Base-by-base conservation (phyloP, 345 rosid species). In the Citrus hindsii region DNA sequence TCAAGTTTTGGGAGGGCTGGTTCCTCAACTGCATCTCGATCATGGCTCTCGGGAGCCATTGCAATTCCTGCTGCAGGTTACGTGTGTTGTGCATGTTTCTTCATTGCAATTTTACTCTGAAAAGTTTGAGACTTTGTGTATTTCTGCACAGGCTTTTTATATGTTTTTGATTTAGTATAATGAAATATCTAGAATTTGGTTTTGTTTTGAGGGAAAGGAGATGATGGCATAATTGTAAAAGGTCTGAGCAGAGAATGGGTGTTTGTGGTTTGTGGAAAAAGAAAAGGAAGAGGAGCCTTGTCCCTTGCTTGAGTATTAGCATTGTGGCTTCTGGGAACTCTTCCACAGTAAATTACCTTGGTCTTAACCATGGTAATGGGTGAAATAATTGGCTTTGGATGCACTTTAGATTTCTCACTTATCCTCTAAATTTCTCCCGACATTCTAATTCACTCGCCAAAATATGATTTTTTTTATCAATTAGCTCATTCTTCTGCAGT, bases 51-150 rank as follows among this genome's bases (percentile, higher is more conserved):
- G 1, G 97, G 97, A 83, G 88, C 85, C 67, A 86, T 91, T 72
- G 95, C 92, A 53, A 76, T 96, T 66, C 97, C 99, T 32, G 91
- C 91, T 7, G 99, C 98, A 96, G 98, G 99, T 96, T 46, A 46
- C 51, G 51, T 18, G 14, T 51, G 24, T n/a, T 37, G 51, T 32
- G 60, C 40, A 16, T 25, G 30, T 60, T 24, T 33, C 22, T 25
- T 71, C 12, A 9, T 27, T 9, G 27, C n/a, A 53, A 48, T 73
- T 78, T 24, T 63, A 24, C 68, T 74, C 25, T 75, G 7, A 60
- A 4, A 55, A 24, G 14, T 58, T 28, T 13, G 25, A 58, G n/a
- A n/a, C 62, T 51, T 0, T n/a, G 40, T 4, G 24, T 35, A 32
- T 73, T 67, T 14, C n/a, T 19, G 59, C 60, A 9, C 16, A 46